Evolutionary conservation across 768 basidiomycete species (phyloP).

Genomic region (Phylloporus sp.): DNA sequence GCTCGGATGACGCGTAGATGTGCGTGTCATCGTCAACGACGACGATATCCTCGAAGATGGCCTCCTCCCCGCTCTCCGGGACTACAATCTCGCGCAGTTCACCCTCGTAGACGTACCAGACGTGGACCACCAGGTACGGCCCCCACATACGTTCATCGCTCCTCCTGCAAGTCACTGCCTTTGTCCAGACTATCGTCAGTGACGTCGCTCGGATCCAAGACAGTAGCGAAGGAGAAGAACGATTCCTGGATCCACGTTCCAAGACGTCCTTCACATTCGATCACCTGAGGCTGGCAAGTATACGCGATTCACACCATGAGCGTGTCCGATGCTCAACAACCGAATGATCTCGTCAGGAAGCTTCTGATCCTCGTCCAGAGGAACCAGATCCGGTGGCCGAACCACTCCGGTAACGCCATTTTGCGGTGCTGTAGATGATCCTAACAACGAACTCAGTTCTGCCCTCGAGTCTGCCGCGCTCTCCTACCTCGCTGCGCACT

Average conservation of each 20-base stretch:
- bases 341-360: constrained; percentile 47
- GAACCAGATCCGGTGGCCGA: constrained; percentile 65
- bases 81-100: constrained; percentile 88
- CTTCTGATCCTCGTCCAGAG: constrained; percentile 62
- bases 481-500: constrained; percentile 76
- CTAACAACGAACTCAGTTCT: constrained; percentile 37
- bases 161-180: not conserved
- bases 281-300: constrained; percentile 72
- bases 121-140: constrained; percentile 66
- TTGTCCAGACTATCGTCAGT: constrained; percentile 77
- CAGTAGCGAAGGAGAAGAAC: constrained; percentile 43
- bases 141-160: not conserved
- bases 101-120: constrained; percentile 82
- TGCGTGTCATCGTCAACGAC: constrained; percentile 84
- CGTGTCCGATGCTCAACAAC: constrained; percentile 2
- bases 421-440: not conserved
- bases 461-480: constrained; percentile 66
- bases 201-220: constrained; percentile 53
- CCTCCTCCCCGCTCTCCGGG: constrained; percentile 68
- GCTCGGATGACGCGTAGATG: constrained; percentile 48
- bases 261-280: constrained; percentile 79
- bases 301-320: constrained; percentile 2
- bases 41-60: constrained; percentile 78
- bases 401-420: constrained; percentile 63
- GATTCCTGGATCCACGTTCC: constrained; percentile 82